These are phyloP conservation scores for Populus davidiana DNA, from an alignment of 345 rosid species.

Conservation along the genomic window DNA sequence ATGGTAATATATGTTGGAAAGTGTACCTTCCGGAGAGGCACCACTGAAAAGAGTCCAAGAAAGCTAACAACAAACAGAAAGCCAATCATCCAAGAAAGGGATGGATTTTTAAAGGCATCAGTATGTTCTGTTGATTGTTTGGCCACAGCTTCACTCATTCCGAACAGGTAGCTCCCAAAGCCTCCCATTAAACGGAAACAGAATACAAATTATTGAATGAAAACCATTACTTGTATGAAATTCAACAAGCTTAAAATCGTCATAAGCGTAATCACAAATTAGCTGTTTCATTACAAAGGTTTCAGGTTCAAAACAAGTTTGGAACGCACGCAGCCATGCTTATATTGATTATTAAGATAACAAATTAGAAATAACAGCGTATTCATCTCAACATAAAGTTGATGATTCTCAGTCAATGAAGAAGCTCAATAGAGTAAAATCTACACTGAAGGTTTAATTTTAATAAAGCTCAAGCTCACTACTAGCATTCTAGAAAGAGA, in stretches of 20 bases:
- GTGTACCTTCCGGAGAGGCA: conserved; percentile 32
- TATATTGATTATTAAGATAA: background rate
- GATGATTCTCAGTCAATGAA: background rate
- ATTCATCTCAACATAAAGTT: background rate
- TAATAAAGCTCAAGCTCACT: background rate
- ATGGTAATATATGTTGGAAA: background rate
- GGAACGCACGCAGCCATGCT: background rate
- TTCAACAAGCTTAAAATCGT: background rate
- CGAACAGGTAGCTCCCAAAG: conserved; percentile 36
- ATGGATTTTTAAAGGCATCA: conserved; percentile 19
- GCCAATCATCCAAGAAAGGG: conserved; percentile 32
- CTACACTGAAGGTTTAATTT: background rate
- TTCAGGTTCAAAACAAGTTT: background rate
- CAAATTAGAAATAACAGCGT: background rate
- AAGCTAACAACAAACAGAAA: conserved; percentile 34
- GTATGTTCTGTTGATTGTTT: conserved; percentile 13
- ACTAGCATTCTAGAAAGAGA: background rate
- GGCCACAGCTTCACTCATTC: conserved; percentile 30
- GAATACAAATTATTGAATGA: background rate
- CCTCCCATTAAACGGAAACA: conserved; percentile 18
- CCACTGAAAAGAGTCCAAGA: conserved; percentile 34
- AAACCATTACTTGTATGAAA: background rate
- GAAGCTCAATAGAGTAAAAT: background rate
- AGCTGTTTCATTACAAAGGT: background rate
- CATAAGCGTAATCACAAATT: background rate